Percentiles rank a stretch among this genome's conserved stretches.
Evolutionary conservation across 768 basidiomycete species (phyloP).

Genomic region (Podaxis mareebaensis): DNA sequence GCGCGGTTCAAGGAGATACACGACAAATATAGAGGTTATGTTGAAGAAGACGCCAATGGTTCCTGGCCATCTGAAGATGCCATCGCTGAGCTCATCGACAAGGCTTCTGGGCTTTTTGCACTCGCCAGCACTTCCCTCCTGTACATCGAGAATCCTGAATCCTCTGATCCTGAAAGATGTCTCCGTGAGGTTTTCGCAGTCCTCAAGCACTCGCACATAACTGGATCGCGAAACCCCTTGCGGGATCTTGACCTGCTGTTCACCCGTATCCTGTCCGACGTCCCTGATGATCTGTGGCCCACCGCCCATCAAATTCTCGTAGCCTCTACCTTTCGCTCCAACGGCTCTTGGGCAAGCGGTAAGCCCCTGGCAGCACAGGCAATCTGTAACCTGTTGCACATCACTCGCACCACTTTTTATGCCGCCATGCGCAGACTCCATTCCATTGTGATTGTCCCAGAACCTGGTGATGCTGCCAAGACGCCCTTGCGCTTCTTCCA

Average conservation of each 20-base stretch:
- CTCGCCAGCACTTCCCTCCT: too few species aligned
- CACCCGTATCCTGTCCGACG: neutral
- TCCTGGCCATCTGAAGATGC: neutral
- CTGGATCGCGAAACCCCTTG: neutral
- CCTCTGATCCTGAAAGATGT: neutral
- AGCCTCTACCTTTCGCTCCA: neutral
- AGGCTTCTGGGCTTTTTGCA: too few species aligned
- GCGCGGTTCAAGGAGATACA: neutral
- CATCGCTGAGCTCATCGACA: neutral
- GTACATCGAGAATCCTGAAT: too few species aligned
- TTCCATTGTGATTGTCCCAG: neutral
- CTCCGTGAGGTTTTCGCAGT: neutral
- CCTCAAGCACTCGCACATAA: neutral
- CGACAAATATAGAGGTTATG: neutral
- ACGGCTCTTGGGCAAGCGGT: too few species aligned
- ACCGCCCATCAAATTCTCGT: neutral
- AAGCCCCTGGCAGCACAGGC: too few species aligned
- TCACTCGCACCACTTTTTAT: neutral
- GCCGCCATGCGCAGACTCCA: neutral
- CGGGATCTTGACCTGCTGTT: neutral
- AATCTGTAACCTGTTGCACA: neutral
- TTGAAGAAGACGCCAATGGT: neutral
- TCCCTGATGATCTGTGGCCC: neutral
- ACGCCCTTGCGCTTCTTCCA: neutral
- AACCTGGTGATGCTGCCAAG: neutral